These are phyloP conservation scores for Cymbopogon flexuosus DNA, from an alignment of 202 grass and related monocot genomes.

Conservation along the genomic window DNA sequence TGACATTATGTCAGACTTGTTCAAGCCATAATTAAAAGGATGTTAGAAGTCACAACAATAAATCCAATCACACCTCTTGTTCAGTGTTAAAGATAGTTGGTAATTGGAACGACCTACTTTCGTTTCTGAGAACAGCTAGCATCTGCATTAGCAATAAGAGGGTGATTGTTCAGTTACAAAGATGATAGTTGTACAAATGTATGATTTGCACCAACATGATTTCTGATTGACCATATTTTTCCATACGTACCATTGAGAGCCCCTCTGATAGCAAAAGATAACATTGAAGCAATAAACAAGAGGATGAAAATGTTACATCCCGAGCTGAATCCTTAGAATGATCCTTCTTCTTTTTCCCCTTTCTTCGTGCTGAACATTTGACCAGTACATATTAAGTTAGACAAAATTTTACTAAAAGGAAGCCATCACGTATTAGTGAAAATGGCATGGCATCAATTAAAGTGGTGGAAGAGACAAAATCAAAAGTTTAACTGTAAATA, in stretches of 20 bases:
- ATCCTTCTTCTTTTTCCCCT: slow-evolving; percentile 94
- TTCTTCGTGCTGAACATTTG: slow-evolving; percentile 59
- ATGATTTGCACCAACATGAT: neutral
- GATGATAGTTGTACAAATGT: neutral
- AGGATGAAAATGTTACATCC: slow-evolving; percentile 57
- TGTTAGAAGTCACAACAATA: slow-evolving; percentile 7
- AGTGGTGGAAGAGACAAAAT: neutral
- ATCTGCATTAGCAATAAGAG: slow-evolving; percentile 46
- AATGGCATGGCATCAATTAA: neutral
- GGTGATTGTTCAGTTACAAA: slow-evolving; percentile 17
- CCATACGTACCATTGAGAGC: slow-evolving; percentile 68
- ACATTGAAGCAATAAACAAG: slow-evolving; percentile 76
- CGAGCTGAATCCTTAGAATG: slow-evolving; percentile 58
- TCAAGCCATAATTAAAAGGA: slow-evolving; percentile 20
- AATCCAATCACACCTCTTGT: slow-evolving; percentile 62
- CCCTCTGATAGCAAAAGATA: slow-evolving; percentile 93
- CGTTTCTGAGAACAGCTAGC: slow-evolving; percentile 70
- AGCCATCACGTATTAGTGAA: slow-evolving; percentile 9
- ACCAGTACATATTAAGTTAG: slow-evolving; percentile 8
- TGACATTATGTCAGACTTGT: slow-evolving; percentile 19
- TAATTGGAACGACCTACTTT: slow-evolving; percentile 64
- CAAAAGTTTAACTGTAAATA: neutral
- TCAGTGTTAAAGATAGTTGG: slow-evolving; percentile 80
- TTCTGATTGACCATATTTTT: neutral
- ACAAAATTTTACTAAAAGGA: slow-evolving; percentile 28